Evolutionary conservation across 805 yeast species (phyloP).

Genomic region (Sugiyamaella floridensis): DNA sequence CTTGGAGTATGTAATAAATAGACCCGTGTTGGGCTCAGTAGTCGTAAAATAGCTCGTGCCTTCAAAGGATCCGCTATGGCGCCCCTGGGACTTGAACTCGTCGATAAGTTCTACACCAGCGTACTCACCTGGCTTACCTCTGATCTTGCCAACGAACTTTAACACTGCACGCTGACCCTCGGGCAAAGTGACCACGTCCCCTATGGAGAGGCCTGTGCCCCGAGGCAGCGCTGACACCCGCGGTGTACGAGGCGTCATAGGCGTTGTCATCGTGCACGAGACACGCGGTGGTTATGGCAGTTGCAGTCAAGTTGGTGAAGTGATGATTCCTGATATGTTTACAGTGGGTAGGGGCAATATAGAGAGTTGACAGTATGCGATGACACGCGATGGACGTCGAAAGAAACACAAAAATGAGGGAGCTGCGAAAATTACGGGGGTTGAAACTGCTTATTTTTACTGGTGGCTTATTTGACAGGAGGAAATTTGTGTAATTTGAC

Average conservation of each 20-base stretch:
- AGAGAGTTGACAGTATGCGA: neutral
- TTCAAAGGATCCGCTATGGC: constrained; percentile 76
- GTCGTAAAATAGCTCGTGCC: constrained; percentile 67
- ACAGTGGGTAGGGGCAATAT: neutral
- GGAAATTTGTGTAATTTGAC: too few relatives aligned
- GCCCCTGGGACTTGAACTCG: constrained; percentile 57
- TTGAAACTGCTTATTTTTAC: too few relatives aligned
- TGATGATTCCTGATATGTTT: neutral
- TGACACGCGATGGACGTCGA: neutral
- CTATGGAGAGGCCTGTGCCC: constrained; percentile 19
- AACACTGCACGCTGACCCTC: constrained; percentile 65
- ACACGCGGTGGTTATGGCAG: neutral
- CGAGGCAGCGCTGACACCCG: neutral
- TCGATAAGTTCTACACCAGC: constrained; percentile 87
- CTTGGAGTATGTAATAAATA: constrained; percentile 48
- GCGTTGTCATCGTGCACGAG: constrained; percentile 1
- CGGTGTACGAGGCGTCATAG: constrained; percentile 8
- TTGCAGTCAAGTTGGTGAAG: neutral
- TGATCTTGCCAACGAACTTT: constrained; percentile 64
- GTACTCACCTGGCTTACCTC: constrained; percentile 64
- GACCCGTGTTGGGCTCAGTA: constrained; percentile 56
- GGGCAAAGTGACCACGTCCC: constrained; percentile 40
- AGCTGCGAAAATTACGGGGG: neutral
- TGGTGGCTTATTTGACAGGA: too few relatives aligned
- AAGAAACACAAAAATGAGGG: neutral